These are phyloP conservation scores for Xylariaceae sp. DNA, from an alignment of 2,329 filamentous ascomycete species.

Conservation along the genomic window DNA sequence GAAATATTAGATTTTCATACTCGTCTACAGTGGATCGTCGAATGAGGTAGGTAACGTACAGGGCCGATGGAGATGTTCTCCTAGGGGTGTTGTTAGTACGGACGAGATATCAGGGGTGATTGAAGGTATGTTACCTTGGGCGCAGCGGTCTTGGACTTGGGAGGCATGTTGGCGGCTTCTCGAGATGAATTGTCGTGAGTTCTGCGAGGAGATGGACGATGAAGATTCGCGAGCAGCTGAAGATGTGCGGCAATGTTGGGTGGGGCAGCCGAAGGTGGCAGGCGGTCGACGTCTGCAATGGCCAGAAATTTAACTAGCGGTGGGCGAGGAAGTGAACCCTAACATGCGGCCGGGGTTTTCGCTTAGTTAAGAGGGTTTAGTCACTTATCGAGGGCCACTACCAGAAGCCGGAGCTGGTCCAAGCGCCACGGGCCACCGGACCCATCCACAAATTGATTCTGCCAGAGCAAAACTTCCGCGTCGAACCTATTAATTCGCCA, in stretches of 20 bases:
- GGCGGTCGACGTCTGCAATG: conserved; percentile 23
- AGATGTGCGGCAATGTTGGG: conserved; percentile 28
- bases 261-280: conserved; percentile 16
- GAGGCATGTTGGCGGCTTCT: conserved; percentile 70
- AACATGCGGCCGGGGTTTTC: conserved; percentile 9
- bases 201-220: conserved; percentile 14
- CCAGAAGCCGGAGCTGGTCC: conserved; percentile 3
- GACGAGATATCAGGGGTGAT: neutral
- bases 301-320: conserved; percentile 26
- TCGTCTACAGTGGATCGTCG: conserved; percentile 1
- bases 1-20: conserved; percentile 10
- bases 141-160: conserved; percentile 87
- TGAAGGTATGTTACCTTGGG: conserved; percentile 38
- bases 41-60: conserved; percentile 8
- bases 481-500: conserved; percentile 7
- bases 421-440: neutral
- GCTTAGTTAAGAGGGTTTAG: conserved; percentile 17
- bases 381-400: neutral
- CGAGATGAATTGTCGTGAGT: conserved; percentile 24
- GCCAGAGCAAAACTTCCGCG: conserved; percentile 17
- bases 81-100: conserved; percentile 48
- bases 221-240: conserved; percentile 18
- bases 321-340: conserved; percentile 26
- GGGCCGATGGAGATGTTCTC: conserved; percentile 79
- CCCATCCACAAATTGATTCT: conserved; percentile 12